phyloP scores from a whole-genome alignment of 441 rosid genomes.

The Raphanus hybrid region DNA sequence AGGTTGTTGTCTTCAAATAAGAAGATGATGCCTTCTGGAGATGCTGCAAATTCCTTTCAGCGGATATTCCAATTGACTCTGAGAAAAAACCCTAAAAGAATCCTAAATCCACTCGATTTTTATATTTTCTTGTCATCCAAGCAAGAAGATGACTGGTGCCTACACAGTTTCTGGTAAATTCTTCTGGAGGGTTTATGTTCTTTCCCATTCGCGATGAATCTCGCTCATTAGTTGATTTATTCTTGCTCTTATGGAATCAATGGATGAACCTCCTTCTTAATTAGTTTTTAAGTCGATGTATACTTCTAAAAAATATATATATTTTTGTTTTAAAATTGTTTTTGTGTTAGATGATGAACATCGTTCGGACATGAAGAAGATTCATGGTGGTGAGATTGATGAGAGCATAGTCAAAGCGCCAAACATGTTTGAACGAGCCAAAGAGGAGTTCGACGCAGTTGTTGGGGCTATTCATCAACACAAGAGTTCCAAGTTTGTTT shows the following conservation, averaged over 20 bases:
- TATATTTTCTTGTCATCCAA: neutral
- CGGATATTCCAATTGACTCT: neutral
- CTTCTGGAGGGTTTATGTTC: neutral
- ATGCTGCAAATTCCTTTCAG: neutral
- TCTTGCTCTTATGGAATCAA: neutral
- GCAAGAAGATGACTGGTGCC: neutral
- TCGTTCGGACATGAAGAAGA: constrained; percentile 4
- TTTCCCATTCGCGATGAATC: neutral
- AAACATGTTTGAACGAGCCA: constrained; percentile 60
- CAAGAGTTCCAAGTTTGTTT: constrained; percentile 33
- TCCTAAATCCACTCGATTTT: neutral
- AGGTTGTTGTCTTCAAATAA: neutral
- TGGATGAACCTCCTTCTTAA: neutral
- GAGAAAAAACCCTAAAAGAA: neutral
- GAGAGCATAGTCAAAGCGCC: constrained; percentile 75
- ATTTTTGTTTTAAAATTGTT: neutral
- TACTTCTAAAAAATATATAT: neutral
- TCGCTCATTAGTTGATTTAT: neutral
- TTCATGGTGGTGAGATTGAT: constrained; percentile 47
- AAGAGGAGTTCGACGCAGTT: constrained; percentile 74
- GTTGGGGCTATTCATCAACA: constrained; percentile 52
- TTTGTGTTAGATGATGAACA: neutral
- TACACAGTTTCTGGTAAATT: neutral
- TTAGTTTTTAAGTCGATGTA: neutral
- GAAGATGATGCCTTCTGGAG: neutral